Conservation (phyloP, 2,329 filamentous ascomycete species). For the Neopestalotiopsis sp. region DNA sequence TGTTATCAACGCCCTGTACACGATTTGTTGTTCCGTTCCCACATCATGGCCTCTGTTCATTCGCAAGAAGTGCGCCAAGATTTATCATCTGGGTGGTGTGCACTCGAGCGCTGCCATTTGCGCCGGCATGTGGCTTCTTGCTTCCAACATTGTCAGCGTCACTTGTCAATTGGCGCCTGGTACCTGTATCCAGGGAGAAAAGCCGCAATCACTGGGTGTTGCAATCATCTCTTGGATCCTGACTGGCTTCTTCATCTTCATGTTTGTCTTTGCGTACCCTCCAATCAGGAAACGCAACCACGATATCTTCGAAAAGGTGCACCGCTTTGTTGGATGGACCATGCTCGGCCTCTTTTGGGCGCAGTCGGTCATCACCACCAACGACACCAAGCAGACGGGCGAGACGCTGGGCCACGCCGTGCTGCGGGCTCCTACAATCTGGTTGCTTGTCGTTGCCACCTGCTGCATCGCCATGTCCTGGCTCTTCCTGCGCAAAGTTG, state of each 20-base stretch:
- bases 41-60: conserved; percentile 52
- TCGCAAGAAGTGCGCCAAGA: conserved; percentile 53
- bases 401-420: conserved; percentile 42
- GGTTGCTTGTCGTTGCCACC: conserved; percentile 71
- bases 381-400: conserved; percentile 40
- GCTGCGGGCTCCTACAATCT: conserved; percentile 57
- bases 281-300: conserved; percentile 65
- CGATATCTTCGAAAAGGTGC: conserved; percentile 72
- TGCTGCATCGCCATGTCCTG: conserved; percentile 73
- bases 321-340: conserved; percentile 77
- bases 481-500: conserved; percentile 71
- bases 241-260: conserved; percentile 58
- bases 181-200: conserved; percentile 19
- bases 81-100: conserved; percentile 58
- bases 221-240: conserved; percentile 62
- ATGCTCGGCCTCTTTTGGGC: conserved; percentile 70
- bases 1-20: conserved; percentile 58
- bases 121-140: conserved; percentile 54
- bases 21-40: conserved; percentile 50
- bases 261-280: conserved; percentile 68
- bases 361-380: conserved; percentile 62
- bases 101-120: conserved; percentile 57
- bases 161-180: conserved; percentile 18
- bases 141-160: conserved; percentile 31
- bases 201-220: conserved; percentile 44